phyloP scores from a whole-genome alignment of 2,329 filamentous ascomycete species.

The Orbilia ellipsospora region DNA sequence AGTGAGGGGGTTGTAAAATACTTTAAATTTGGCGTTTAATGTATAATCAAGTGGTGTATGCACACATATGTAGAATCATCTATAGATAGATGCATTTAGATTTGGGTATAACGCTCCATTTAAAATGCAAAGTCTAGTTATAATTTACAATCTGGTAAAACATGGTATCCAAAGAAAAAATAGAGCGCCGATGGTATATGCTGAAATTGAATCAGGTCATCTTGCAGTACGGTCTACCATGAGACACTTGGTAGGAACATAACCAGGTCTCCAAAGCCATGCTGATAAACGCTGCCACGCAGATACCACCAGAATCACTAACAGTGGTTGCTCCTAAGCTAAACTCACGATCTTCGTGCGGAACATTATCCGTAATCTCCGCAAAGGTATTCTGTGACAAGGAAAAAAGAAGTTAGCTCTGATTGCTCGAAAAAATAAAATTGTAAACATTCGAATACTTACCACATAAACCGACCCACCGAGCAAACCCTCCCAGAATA shows the following conservation, averaged over 20 bases:
- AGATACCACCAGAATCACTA: conserved; percentile 91
- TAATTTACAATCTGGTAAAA: conserved; percentile 3
- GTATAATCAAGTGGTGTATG: too few relatives aligned
- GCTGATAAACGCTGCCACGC: conserved; percentile 83
- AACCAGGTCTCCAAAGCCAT: conserved; percentile 84
- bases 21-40: too few relatives aligned
- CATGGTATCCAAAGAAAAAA: not conserved
- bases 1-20: not conserved
- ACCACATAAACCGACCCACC: conserved; percentile 89
- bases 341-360: conserved; percentile 83
- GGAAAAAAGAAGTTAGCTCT: not conserved
- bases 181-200: not conserved
- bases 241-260: conserved; percentile 84
- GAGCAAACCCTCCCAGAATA: conserved; percentile 94
- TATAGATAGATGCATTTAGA: too few relatives aligned
- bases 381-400: conserved; percentile 79
- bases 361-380: conserved; percentile 86
- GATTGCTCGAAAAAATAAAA: not conserved
- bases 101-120: too few relatives aligned
- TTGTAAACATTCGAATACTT: not conserved
- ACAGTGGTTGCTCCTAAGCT: conserved; percentile 89
- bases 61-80: too few relatives aligned
- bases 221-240: conserved; percentile 79
- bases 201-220: conserved; percentile 61
- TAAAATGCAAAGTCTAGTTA: not conserved